Evolutionary conservation across 306 rosid genomes (phyloP).

Genomic region (Calophaca sinica): DNA sequence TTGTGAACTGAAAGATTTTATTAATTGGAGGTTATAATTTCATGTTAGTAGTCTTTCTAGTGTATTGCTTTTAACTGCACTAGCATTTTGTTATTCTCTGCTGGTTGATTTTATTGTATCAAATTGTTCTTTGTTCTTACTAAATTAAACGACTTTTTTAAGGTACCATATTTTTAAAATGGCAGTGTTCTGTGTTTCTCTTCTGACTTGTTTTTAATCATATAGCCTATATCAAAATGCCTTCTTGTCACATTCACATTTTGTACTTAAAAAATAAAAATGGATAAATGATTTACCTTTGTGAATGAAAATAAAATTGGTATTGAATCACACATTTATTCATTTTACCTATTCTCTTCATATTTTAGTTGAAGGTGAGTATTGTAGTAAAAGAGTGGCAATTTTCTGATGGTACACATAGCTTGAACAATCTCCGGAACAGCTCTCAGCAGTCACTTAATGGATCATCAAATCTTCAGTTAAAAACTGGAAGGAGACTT

Average conservation of each 20-base stretch:
- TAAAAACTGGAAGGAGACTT: slow-evolving; percentile 89
- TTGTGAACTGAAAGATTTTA: slow-evolving; percentile 16
- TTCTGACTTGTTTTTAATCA: slow-evolving; percentile 24
- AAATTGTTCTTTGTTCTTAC: slow-evolving; percentile 21
- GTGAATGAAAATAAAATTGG: slow-evolving; percentile 13
- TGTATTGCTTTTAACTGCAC: not conserved
- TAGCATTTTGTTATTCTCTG: slow-evolving; percentile 11
- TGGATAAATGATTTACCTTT: slow-evolving; percentile 33
- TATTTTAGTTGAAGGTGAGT: slow-evolving; percentile 78
- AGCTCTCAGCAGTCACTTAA: slow-evolving; percentile 58
- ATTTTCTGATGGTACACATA: slow-evolving; percentile 84
- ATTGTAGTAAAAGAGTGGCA: slow-evolving; percentile 93
- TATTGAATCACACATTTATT: slow-evolving; percentile 25
- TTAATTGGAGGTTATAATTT: slow-evolving; percentile 4
- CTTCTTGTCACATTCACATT: not conserved
- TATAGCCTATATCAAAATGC: slow-evolving; percentile 1
- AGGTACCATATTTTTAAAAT: slow-evolving; percentile 19
- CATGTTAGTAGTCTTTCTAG: slow-evolving; percentile 24
- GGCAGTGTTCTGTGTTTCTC: slow-evolving; percentile 12
- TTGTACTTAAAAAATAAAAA: not conserved
- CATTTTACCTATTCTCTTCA: slow-evolving; percentile 23
- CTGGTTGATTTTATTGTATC: slow-evolving; percentile 3
- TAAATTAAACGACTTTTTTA: not conserved
- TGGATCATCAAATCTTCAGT: slow-evolving; percentile 73
- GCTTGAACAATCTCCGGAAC: slow-evolving; percentile 54